Conservation (phyloP, 305 asterid species). For the Withania somnifera region DNA sequence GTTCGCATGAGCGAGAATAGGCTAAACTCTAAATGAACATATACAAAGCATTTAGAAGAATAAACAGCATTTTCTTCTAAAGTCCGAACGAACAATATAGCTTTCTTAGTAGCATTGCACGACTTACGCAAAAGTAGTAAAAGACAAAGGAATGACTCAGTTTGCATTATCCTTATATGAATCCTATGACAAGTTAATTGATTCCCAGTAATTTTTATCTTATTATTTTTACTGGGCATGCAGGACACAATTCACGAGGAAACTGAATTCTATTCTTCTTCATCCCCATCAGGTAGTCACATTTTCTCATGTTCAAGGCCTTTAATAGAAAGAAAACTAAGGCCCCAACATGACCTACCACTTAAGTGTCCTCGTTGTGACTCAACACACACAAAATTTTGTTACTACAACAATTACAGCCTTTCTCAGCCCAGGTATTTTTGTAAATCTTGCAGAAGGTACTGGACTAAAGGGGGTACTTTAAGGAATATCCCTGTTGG, state of each 20-base stretch:
- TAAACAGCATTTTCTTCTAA: background rate
- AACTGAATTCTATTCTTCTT: conserved; percentile 38
- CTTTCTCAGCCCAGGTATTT: conserved; percentile 89
- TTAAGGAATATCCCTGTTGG: conserved; percentile 88
- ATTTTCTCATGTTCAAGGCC: conserved; percentile 59
- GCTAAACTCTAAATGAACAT: too few species aligned
- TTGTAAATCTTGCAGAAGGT: conserved; percentile 91
- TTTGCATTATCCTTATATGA: background rate
- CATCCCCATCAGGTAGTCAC: conserved; percentile 48
- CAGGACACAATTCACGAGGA: conserved; percentile 70
- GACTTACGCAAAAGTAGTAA: background rate
- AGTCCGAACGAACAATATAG: background rate
- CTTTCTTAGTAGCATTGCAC: background rate
- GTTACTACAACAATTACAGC: conserved; percentile 93
- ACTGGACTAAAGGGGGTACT: conserved; percentile 96
- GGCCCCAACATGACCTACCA: conserved; percentile 71
- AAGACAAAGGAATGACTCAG: background rate
- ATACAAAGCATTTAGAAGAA: too few species aligned
- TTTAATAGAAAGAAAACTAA: conserved; percentile 48
- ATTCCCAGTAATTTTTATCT: background rate
- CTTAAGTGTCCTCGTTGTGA: conserved; percentile 84
- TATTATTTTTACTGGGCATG: background rate
- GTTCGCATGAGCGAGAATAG: background rate
- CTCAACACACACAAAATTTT: conserved; percentile 84
- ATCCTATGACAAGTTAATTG: background rate